A percentile compares a stretch with the other conserved stretches of the same genome.
These are phyloP conservation scores for Lathyrus tuberosus DNA, from an alignment of 306 rosid genomes.

Conservation along the genomic window DNA sequence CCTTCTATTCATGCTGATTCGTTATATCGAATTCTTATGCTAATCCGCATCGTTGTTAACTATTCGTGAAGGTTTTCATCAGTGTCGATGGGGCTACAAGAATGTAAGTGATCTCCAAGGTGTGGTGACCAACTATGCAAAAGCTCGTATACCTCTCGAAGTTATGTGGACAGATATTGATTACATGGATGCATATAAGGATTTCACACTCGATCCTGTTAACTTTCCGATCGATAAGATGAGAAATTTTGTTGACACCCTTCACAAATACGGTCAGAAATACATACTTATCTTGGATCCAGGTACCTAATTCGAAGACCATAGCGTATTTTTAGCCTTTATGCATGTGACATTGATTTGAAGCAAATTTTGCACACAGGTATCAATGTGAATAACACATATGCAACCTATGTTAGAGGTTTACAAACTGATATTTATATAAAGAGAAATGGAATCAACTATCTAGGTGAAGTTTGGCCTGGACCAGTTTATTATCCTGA, in stretches of 20 bases:
- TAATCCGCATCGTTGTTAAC: slow-evolving; percentile 17
- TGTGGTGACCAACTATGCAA: slow-evolving; percentile 76
- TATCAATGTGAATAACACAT: slow-evolving; percentile 59
- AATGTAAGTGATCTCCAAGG: slow-evolving; percentile 62
- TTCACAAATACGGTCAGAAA: slow-evolving; percentile 80
- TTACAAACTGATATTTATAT: slow-evolving; percentile 65
- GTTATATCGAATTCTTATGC: slow-evolving; percentile 17
- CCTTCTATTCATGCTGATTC: background rate
- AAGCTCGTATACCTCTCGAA: slow-evolving; percentile 82
- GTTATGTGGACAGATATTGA: slow-evolving; percentile 95
- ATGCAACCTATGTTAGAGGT: slow-evolving; percentile 72
- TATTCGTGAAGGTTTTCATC: slow-evolving; percentile 74
- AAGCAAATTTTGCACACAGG: slow-evolving; percentile 52
- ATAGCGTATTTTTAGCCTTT: too few relatives aligned
- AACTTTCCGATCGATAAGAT: slow-evolving; percentile 73
- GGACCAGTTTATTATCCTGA: slow-evolving; percentile 84
- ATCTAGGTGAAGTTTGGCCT: slow-evolving; percentile 86
- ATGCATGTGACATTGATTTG: background rate
- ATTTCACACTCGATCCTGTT: slow-evolving; percentile 85
- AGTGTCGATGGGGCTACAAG: slow-evolving; percentile 84
- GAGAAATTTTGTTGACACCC: slow-evolving; percentile 56
- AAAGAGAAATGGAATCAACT: slow-evolving; percentile 66
- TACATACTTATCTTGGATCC: slow-evolving; percentile 85
- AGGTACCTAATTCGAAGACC: slow-evolving; percentile 48
- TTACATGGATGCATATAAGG: slow-evolving; percentile 90